Base-by-base conservation (phyloP, 2,329 filamentous ascomycete species). In the Fusarium sp. region DNA sequence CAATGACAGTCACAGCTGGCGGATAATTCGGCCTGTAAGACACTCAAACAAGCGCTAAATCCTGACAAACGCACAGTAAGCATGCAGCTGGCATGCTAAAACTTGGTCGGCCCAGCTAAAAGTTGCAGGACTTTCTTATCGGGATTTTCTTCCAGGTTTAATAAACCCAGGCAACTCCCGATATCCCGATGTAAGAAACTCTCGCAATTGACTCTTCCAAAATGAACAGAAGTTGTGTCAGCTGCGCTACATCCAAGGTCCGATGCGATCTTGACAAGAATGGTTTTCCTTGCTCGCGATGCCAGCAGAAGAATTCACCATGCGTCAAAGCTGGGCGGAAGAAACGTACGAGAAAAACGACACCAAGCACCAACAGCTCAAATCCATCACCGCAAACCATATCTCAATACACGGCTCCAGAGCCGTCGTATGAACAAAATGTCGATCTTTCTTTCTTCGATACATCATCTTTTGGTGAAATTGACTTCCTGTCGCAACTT, bases 161-260 rank as follows among this genome's bases (percentile, higher is more conserved):
- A 15, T 38, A n/a, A 23, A 23, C 23, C 48, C 37, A 30, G 26
- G 20, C 9, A 15, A 7, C 17, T 6, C 20, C 48, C 12, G 20
- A 52, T 38, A 18, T 38, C 20, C 48, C 48, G 48, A 38, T 14
- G 26, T 0, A 33, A 8, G 2, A 2, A 38, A 52, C 12, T 52
- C 32, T 17, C 5, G 0, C 8, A 26, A n/a, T 38, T 26, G 0
- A 13, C 33, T 7, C 9, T 37, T 3, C 6, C 4, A 38, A 8
- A 11, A 55, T 55, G 52, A 55, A 55, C 12, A 46, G 27, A n/a
- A 55, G 52, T n/a, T 55, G 52, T n/a, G 52, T 45, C 27, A 55
- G 38, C 30, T 55, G 52, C 9, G 38, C 52, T 4, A 55, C 27
- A 1, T 55, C 52, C 11, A 55, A 55, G 9, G 52, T 55, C 52